Evolutionary conservation across 2,329 filamentous ascomycete species (phyloP), one percentile per base, ranked within the genome.

Genomic region (Gyromitra esculenta): DNA sequence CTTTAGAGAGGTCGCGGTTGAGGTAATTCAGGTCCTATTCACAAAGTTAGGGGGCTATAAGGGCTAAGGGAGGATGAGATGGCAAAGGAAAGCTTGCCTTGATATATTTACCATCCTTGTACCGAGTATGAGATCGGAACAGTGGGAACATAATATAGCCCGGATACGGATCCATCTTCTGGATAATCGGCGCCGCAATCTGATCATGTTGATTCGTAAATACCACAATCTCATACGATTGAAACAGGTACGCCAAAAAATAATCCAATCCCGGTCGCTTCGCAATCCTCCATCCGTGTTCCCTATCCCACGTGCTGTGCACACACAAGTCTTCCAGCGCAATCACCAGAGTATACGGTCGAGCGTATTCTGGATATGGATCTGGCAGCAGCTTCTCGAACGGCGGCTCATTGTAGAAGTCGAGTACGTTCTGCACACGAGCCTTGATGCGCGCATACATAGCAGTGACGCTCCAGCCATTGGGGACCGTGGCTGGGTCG

Each of bases 241-340:
- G 94, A 84, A 92, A 95, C 63, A 99, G 88, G 84, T 99, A 99
- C 82, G 93, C 92, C 79, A 99, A 86, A 86, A 99, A 99, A 86
- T 99, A 99, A 85, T 99, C 96, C 77, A 96, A 89, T 59, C 96
- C 96, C 45, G 96, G 96, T 64, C 96, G 89, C 86, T 99, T 99
- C 37, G 96, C 96, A 77, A 96, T 88, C 80, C 95, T 90, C 94
- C 96, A 99, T 75, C 96, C 96, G 82, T 97, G 92, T 83, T 98
- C 93, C 73, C 95, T 89, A 31, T 90, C 89, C 96, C 96, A 99
- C 83, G 97, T 93, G 82, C 92, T 97, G 85, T 97, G 95, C 39
- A 99, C 90, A 69, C 99, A 88, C 81, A 99, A 88, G 83, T 99
- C 95, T 83, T 99, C 96, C 81, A 99, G 85, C 83, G 92, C 96